A percentile compares a stretch with the other conserved stretches of the same genome.
Evolutionary conservation across 306 rosid genomes (phyloP).

Genomic region (Gastrolobium villosum): DNA sequence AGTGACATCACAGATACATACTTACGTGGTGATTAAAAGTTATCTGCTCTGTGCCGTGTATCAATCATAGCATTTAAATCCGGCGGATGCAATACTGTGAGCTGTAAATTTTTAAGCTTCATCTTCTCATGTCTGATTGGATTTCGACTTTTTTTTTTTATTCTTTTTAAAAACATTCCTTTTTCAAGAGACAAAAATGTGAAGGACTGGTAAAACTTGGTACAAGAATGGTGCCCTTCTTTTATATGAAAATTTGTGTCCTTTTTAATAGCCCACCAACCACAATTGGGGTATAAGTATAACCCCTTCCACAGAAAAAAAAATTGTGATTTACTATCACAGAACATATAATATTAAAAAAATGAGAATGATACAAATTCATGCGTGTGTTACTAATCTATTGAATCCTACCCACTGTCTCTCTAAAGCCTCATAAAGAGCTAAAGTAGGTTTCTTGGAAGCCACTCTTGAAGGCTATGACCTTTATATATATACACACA

Average conservation of each 20-base stretch:
- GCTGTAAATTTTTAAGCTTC: conserved; percentile 49
- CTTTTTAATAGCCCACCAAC: neutral
- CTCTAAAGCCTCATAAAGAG: conserved; percentile 46
- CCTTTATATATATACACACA: conserved; percentile 48
- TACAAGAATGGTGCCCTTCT: neutral
- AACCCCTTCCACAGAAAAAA: neutral
- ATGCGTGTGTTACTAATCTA: conserved; percentile 26
- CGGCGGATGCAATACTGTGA: conserved; percentile 34
- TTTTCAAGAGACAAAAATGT: neutral
- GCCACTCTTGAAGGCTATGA: conserved; percentile 63
- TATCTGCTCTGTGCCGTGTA: conserved; percentile 14
- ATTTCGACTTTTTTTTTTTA: neutral
- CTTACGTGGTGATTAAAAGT: conserved; percentile 48
- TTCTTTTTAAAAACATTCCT: neutral
- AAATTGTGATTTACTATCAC: conserved; percentile 11
- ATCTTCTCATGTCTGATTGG: neutral
- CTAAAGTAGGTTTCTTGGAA: conserved; percentile 83
- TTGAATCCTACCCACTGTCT: conserved; percentile 42
- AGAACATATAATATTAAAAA: neutral
- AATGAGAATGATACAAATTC: conserved; percentile 36
- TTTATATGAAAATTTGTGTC: neutral
- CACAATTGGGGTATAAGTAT: no score
- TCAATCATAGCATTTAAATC: conserved; percentile 29
- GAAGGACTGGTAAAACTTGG: neutral
- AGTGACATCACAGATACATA: conserved; percentile 40